Base-by-base conservation (phyloP, 1,284 basidiomycete genomes). In the Ustilago trichophora region DNA sequence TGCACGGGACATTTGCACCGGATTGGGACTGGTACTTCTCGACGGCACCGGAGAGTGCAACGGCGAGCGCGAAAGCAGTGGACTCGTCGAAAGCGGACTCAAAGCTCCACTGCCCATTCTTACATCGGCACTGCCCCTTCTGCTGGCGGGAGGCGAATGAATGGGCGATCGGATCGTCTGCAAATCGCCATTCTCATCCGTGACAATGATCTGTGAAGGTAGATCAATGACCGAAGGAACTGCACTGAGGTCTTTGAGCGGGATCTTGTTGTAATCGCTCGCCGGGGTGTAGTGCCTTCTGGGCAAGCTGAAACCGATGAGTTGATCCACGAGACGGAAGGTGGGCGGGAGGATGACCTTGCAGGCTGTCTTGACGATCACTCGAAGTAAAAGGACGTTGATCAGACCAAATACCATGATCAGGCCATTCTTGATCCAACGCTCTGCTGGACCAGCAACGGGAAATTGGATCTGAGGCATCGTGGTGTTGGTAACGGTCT, bases 371-470 rank as follows among this genome's bases (percentile, higher is more conserved):
- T 76, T 77, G 32, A 67, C 64, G 10, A 91, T 77, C 40, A 97
- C 85, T 45, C 93, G 89, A 90, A 92, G 93, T 0, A 86, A 82
- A 77, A 97, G 91, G 75, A 97, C 92, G 21, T 80, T 60, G 2
- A 76, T 75, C 32, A 86, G 75, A 3, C 84, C 85, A 79, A 74
- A 81, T 7, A 89, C 69, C 53, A 91, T 85, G 37, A 89, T 84
- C 81, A 71, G 27, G 12, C 47, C 34, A 18, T 36, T 45, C n/a
- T 53, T 53, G 34, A 56, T 43, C 42, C 47, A 51, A 15, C 43
- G 25, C 43, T 58, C 65, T 5, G 49, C 53, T 2, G 46, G 43
- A 1, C 53, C 54, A 0, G 41, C 55, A 0, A 55, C 53, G 1
- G 55, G 47, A 4, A 67, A 48, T 24, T 60, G 64, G 16, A 60